Evolutionary conservation across 352 stramenopile species (phyloP).

Genomic region (Globisporangium apiculatum): DNA sequence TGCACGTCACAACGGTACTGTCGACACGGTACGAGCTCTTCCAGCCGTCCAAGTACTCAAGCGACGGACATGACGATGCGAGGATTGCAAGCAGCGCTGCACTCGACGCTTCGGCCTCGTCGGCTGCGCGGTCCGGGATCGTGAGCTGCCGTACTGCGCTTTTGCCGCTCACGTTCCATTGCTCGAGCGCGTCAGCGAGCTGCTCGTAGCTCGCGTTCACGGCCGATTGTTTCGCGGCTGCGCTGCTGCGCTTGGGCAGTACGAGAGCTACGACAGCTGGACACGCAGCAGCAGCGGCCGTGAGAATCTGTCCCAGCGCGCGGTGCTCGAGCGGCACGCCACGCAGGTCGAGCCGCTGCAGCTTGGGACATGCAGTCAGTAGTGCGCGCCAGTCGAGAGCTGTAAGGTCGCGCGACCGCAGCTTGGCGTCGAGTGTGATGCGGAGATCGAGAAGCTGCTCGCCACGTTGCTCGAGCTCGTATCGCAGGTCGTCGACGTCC

Average conservation of each 20-base stretch:
- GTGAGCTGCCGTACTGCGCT: constrained; percentile 13
- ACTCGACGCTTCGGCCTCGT: constrained; percentile 1
- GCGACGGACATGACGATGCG: constrained; percentile 8
- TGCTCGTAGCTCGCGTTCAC: constrained; percentile 1
- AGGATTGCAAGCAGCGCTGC: constrained; percentile 11
- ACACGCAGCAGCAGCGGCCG: constrained; percentile 7
- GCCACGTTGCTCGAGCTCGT: constrained; percentile 5
- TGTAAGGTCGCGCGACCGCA: constrained; percentile 4
- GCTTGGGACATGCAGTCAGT: constrained; percentile 4
- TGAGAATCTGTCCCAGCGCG: constrained; percentile 6
- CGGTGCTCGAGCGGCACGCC: constrained; percentile 15
- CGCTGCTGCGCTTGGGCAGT: constrained; percentile 10
- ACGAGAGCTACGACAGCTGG: constrained; percentile 12
- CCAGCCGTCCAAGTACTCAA: constrained; percentile 26
- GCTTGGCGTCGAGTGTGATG: background rate
- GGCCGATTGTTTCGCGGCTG: background rate
- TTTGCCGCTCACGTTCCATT: constrained; percentile 6
- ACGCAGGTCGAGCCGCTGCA: constrained; percentile 19
- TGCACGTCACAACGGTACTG: constrained; percentile 13
- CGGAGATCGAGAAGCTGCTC: constrained; percentile 7
- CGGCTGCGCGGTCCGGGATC: constrained; percentile 13
- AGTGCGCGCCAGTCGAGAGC: constrained; percentile 12
- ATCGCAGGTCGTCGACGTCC: background rate
- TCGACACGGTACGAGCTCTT: constrained; percentile 13
- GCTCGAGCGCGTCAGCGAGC: constrained; percentile 14